Percentiles rank a stretch among this genome's conserved stretches.
Evolutionary conservation across 805 yeast genomes (phyloP).

Genomic region (Grigorovia yakushimaensis): DNA sequence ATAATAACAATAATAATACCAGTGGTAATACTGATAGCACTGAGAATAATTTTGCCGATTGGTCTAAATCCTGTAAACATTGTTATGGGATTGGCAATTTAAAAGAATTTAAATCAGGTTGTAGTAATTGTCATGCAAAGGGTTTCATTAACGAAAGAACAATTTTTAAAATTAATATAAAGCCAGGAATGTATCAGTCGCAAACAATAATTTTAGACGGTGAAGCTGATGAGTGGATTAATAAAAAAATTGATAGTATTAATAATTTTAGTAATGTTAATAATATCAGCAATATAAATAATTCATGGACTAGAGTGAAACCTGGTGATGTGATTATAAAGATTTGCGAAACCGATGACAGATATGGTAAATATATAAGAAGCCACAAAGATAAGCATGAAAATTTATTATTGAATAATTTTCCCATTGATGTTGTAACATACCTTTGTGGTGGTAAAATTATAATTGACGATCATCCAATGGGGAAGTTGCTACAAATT

Average conservation of each 20-base stretch:
- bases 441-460: conserved; percentile 49
- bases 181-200: conserved; percentile 47
- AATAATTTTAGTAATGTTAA: not conserved
- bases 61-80: conserved; percentile 23
- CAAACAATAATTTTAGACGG: conserved; percentile 44
- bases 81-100: conserved; percentile 38
- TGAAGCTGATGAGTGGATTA: conserved; percentile 52
- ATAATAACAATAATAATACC: too few species aligned
- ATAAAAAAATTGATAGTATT: conserved; percentile 22
- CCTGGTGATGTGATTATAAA: conserved; percentile 64
- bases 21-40: too few species aligned
- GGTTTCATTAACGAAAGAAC: conserved; percentile 41
- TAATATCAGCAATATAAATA: not conserved
- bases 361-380: conserved; percentile 8
- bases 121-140: conserved; percentile 36
- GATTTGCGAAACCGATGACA: conserved; percentile 21
- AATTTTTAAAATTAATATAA: conserved; percentile 42
- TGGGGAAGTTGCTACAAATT: conserved; percentile 33
- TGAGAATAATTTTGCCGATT: not conserved
- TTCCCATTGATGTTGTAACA: conserved; percentile 41
- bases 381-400: conserved; percentile 30
- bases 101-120: conserved; percentile 32
- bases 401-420: conserved; percentile 35
- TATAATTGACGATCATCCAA: conserved; percentile 26
- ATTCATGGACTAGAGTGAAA: conserved; percentile 23